Percentiles rank a stretch among this genome's conserved stretches.
These are phyloP conservation scores for Schizochytrium sp. DNA, from an alignment of 108 stramenopile species.

Conservation along the genomic window DNA sequence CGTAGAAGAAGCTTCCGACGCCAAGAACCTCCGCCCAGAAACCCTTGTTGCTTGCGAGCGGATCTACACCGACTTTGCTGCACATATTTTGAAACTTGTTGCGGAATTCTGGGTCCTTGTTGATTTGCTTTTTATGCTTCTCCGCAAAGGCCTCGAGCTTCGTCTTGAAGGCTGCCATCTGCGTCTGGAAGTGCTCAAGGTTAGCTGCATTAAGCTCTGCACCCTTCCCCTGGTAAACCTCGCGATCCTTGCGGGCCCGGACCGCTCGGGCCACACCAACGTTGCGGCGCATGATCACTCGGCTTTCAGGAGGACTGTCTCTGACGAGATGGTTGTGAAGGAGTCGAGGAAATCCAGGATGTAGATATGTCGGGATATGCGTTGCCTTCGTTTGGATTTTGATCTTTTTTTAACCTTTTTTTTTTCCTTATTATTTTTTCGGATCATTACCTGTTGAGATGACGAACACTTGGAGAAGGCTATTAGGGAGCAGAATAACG, in stretches of 20 bases:
- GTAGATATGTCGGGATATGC: conserved; percentile 71
- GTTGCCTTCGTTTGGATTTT: too few species aligned
- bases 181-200: conserved; percentile 4
- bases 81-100: conserved; percentile 95
- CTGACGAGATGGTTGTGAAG: conserved; percentile 81
- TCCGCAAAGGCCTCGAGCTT: conserved; percentile 85
- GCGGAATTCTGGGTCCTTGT: conserved; percentile 87
- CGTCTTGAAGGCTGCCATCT: conserved; percentile 71
- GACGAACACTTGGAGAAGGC: too few species aligned
- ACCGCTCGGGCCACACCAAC: conserved; percentile 40
- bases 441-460: too few species aligned
- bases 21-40: conserved; percentile 81
- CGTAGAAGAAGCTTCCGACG: conserved; percentile 96
- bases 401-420: too few species aligned
- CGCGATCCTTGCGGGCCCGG: conserved; percentile 20
- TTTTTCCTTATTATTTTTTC: too few species aligned
- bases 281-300: conserved; percentile 42
- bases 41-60: conserved; percentile 79
- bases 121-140: conserved; percentile 88
- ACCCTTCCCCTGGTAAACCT: background rate
- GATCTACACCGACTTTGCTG: conserved; percentile 85
- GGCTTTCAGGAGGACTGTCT: background rate
- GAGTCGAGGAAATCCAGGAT: conserved; percentile 86
- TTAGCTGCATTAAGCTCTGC: background rate
- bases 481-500: too few species aligned